Base-by-base conservation (phyloP, 1,284 basidiomycete genomes). In the Takashimella tepidaria region DNA sequence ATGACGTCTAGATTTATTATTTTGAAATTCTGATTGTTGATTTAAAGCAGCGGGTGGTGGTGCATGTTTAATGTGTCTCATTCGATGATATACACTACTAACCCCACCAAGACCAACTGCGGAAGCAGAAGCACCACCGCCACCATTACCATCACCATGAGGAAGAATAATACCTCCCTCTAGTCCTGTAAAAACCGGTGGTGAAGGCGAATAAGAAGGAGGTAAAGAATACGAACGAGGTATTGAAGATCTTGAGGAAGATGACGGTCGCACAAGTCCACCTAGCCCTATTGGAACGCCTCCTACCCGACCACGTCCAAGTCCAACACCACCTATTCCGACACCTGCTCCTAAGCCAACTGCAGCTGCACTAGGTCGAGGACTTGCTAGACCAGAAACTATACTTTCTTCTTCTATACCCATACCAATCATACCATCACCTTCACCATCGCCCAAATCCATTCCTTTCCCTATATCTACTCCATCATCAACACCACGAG, bases 261-360 rank as follows among this genome's bases (percentile, higher is more conserved):
- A 42, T 51, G 31, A 55, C 40, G 40, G 21, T 20, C 22, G 31
- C 16, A n/a, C 16, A 27, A 40, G 22, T 41, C 31, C 27, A 20
- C 31, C 31, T 37, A 37, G 31, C 10, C 31, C 31, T n/a, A n/a
- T n/a, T n/a, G n/a, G n/a, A 16, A 37, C 31, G 8, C 31, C 31
- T 8, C 31, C 31, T 16, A 37, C 31, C 8, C 31, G 31, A 16
- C 31, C 16, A 16, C 31, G 31, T 8, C 31, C 31, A 8, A 37
- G 31, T 8, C 10, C 31, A 16, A 37, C 10, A 8, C 10, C 31
- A 8, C 8, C 10, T 8, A 8, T 16, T 8, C 31, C 31, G 31
- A 37, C 31, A n/a, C n/a, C n/a, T 8, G 19, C 45, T 6, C 47
- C 47, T 49, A 49, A 20, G 11, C 47, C 47, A 11, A 49, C 47